Base-by-base conservation (phyloP, 2,329 filamentous ascomycete species). In the Cyanodermella asteris region DNA sequence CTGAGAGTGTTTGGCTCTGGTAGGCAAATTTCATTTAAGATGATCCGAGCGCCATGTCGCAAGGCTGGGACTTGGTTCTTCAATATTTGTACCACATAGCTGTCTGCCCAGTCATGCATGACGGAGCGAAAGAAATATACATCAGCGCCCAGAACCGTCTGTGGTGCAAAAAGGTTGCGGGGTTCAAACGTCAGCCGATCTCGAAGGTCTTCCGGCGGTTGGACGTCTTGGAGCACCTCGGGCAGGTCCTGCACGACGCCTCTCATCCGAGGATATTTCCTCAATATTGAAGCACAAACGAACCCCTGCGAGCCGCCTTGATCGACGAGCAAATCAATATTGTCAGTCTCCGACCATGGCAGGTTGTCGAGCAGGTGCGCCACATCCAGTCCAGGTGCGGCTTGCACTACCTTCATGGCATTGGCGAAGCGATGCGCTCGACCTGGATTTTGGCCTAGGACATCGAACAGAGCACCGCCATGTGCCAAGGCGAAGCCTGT, bases 41-140 rank as follows among this genome's bases (percentile, higher is more conserved):
- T 5, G 6, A 31, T 11, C 4, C 13, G 19, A 6, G 10, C 13
- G 10, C 23, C 2, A 3, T 12, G 18, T 11, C 16, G 23, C 14
- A 29, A 15, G 12, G 29, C 29, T 6, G 27, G 26, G 6, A 26
- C 16, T 16, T 28, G 13, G 11, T 15, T 14, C 16, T n/a, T 13
- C 3, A 29, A 14, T 6, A 31, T 31, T 13, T 7, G 17, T 6
- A 26, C n/a, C 7, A 23, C 26, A 22, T 31, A 29, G 11, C 14
- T 18, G 9, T 31, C 29, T 5, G 29, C 20, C 29, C 27, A 31
- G 16, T 31, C 23, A 12, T 29, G 27, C 3, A 29, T 16, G 13
- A 31, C 25, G 15, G 10, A 28, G 5, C 23, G 18, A n/a, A 31
- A 13, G 5, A 31, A 5, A 20, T 30, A 31, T 6, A 31, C 27